Conservation (phyloP, 1,284 basidiomycete species). For the Grifola frondosa region DNA sequence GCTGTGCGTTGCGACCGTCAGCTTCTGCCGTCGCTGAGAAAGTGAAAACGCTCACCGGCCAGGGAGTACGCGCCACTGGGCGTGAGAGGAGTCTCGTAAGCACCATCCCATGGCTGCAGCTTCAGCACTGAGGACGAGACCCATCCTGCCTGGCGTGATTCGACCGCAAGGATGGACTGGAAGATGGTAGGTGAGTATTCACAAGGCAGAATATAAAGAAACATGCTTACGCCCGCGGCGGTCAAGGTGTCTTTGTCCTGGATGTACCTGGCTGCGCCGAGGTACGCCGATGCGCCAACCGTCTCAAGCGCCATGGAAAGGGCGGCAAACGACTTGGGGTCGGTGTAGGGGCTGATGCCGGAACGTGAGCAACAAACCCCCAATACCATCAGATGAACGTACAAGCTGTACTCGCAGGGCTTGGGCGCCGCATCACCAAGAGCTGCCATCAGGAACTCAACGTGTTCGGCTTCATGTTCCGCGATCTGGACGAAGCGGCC, state of each 20-base stretch:
- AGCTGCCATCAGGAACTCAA: constrained; percentile 41
- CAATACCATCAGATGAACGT: constrained; percentile 20
- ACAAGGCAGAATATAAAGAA: background rate
- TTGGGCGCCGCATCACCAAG: constrained; percentile 53
- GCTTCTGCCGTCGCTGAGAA: background rate
- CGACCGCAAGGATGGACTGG: constrained; percentile 40
- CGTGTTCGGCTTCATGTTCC: constrained; percentile 52
- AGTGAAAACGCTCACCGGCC: constrained; percentile 21
- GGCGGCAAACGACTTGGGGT: constrained; percentile 49
- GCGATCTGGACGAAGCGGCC: constrained; percentile 54
- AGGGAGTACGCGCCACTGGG: constrained; percentile 49
- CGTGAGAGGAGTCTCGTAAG: constrained; percentile 53
- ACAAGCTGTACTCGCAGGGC: constrained; percentile 64
- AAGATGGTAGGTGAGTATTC: background rate
- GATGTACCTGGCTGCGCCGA: constrained; percentile 50
- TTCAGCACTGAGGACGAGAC: constrained; percentile 47
- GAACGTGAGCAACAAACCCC: background rate
- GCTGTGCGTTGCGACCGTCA: constrained; percentile 30
- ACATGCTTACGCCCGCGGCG: constrained; percentile 30
- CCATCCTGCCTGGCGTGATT: constrained; percentile 53
- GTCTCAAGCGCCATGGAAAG: constrained; percentile 57
- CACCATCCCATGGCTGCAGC: constrained; percentile 51
- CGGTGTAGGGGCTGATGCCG: constrained; percentile 44
- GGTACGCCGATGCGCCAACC: constrained; percentile 54
- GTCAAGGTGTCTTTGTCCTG: constrained; percentile 35